These are phyloP conservation scores for Xerocomus spinulosus DNA, from an alignment of 768 basidiomycete genomes.

Conservation along the genomic window DNA sequence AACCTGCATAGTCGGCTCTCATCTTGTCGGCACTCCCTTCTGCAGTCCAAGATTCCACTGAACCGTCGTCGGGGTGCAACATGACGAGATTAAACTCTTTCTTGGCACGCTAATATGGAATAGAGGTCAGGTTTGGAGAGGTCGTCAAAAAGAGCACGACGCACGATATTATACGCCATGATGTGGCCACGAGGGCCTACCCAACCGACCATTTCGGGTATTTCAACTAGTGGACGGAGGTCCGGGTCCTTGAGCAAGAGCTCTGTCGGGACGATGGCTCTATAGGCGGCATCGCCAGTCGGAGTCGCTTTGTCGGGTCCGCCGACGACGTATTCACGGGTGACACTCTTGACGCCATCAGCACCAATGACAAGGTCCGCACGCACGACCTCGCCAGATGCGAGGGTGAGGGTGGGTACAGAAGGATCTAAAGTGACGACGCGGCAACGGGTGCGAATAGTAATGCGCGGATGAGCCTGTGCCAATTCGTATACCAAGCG, in stretches of 20 bases:
- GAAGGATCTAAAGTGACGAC: constrained; percentile 35
- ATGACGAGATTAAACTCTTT: constrained; percentile 45
- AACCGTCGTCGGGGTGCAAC: constrained; percentile 36
- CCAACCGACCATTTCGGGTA: constrained; percentile 53
- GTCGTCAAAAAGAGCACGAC: constrained; percentile 9
- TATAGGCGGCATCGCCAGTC: constrained; percentile 63
- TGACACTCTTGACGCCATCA: constrained; percentile 50
- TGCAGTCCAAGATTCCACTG: constrained; percentile 43
- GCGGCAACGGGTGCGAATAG: constrained; percentile 33
- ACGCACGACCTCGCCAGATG: constrained; percentile 39
- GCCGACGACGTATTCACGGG: constrained; percentile 48
- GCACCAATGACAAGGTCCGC: constrained; percentile 47
- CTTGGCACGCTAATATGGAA: constrained; percentile 27
- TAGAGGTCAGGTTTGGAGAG: background rate
- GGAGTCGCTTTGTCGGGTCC: constrained; percentile 41
- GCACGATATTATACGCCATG: constrained; percentile 43
- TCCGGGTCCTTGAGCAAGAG: constrained; percentile 48
- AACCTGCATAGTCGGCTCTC: constrained; percentile 42
- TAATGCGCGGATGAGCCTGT: constrained; percentile 30
- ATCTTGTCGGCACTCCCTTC: constrained; percentile 43
- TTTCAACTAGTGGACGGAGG: constrained; percentile 46
- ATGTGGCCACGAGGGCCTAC: constrained; percentile 49
- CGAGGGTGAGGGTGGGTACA: constrained; percentile 34
- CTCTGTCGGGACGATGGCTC: constrained; percentile 46
- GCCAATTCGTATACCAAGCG: constrained; percentile 35